phyloP scores from a whole-genome alignment of 768 basidiomycete genomes.

The Lentinus brumalis region DNA sequence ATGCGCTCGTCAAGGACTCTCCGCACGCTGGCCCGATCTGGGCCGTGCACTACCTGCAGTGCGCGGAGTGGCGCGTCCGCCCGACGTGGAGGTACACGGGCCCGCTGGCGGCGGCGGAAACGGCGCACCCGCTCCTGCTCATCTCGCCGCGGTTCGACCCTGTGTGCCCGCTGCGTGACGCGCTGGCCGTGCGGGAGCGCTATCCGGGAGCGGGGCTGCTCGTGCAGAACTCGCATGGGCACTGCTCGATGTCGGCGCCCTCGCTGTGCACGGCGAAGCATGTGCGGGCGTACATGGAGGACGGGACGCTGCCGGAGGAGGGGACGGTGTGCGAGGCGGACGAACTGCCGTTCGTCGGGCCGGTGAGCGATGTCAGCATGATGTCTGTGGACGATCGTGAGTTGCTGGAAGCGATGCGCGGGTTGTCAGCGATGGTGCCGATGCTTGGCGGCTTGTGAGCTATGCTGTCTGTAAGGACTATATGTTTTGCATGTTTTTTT shows the following conservation, averaged over 20 bases:
- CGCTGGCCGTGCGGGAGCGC: slow-evolving; percentile 17
- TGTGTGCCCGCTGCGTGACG: slow-evolving; percentile 23
- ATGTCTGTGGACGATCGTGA: slow-evolving; percentile 16
- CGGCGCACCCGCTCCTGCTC: slow-evolving; percentile 22
- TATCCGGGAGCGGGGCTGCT: slow-evolving; percentile 21
- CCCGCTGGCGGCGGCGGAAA: slow-evolving; percentile 18
- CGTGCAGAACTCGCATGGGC: slow-evolving; percentile 24
- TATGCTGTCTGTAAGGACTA: too few species aligned
- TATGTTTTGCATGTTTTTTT: too few species aligned
- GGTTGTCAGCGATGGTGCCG: slow-evolving; percentile 11
- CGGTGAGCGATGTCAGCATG: not conserved
- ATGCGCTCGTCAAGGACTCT: not conserved
- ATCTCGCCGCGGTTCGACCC: slow-evolving; percentile 24
- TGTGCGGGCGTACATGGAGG: slow-evolving; percentile 19
- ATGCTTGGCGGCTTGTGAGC: not conserved
- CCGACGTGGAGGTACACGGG: slow-evolving; percentile 22
- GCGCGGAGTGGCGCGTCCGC: slow-evolving; percentile 22
- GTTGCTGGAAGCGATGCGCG: slow-evolving; percentile 18
- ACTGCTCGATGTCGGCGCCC: slow-evolving; percentile 23
- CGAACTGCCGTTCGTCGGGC: slow-evolving; percentile 21
- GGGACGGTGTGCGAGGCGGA: slow-evolving; percentile 25
- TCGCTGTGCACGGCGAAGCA: slow-evolving; percentile 25
- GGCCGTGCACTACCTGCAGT: slow-evolving; percentile 17
- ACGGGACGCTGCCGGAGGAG: slow-evolving; percentile 22
- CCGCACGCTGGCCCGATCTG: slow-evolving; percentile 16